phyloP scores from a whole-genome alignment of 1,284 basidiomycete species.

The Pyrrhoderma lamaoense region DNA sequence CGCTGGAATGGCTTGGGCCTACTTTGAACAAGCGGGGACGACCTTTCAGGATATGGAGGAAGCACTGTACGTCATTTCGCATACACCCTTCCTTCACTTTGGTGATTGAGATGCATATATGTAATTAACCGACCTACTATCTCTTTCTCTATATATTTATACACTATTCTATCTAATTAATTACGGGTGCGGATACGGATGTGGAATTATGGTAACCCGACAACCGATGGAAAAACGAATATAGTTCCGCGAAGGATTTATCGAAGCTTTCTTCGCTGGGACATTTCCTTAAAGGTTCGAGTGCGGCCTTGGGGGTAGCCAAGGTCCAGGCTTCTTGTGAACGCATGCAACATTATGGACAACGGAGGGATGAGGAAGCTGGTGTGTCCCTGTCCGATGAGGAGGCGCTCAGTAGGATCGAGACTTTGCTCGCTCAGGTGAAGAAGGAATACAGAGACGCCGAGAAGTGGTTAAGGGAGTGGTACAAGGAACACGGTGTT shows the following conservation, averaged over 20 bases:
- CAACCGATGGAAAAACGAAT: slow-evolving; percentile 10
- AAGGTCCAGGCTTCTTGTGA: slow-evolving; percentile 81
- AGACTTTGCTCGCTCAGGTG: slow-evolving; percentile 41
- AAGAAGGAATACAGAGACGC: slow-evolving; percentile 53
- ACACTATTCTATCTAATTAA: slow-evolving; percentile 20
- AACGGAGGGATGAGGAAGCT: slow-evolving; percentile 43
- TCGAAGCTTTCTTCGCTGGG: slow-evolving; percentile 66
- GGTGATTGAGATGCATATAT: no score
- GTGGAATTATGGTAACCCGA: no score
- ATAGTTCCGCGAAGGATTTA: slow-evolving; percentile 53
- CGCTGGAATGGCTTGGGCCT: slow-evolving; percentile 68
- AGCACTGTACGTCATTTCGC: slow-evolving; percentile 53
- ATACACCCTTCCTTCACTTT: no score
- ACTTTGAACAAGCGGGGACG: slow-evolving; percentile 68
- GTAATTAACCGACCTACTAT: no score
- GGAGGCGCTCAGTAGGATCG: slow-evolving; percentile 63
- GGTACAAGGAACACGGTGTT: slow-evolving; percentile 30
- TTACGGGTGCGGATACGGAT: no score
- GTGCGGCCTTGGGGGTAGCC: slow-evolving; percentile 79
- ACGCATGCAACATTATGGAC: slow-evolving; percentile 83
- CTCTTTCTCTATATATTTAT: slow-evolving; percentile 13
- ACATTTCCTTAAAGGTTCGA: slow-evolving; percentile 93
- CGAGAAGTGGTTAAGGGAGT: slow-evolving; percentile 44
- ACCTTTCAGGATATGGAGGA: slow-evolving; percentile 78
- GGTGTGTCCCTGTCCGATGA: slow-evolving; percentile 40